Percentiles rank a stretch among this genome's conserved stretches.
Evolutionary conservation across 1,284 basidiomycete genomes (phyloP).

Genomic region (Psilocybe mexicana): DNA sequence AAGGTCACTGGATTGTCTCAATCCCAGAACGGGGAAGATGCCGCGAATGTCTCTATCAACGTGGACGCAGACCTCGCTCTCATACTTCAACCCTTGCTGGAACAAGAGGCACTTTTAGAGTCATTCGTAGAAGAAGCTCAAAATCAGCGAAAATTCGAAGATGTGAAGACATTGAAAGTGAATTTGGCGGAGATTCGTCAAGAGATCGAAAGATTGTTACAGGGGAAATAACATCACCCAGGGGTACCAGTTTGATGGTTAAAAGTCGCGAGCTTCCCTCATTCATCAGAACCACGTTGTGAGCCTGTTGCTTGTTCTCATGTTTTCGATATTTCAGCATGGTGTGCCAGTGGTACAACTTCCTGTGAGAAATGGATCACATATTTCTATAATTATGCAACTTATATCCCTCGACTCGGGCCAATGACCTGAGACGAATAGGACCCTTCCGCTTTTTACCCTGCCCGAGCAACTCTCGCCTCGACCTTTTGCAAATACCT

Average conservation of each 20-base stretch:
- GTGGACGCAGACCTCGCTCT: conserved; percentile 70
- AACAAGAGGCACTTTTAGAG: conserved; percentile 89
- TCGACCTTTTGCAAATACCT: not conserved
- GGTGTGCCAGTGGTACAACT: not conserved
- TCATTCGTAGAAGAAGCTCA: conserved; percentile 82
- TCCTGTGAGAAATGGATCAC: conserved; percentile 1
- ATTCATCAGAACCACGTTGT: conserved; percentile 1
- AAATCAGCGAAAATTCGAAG: conserved; percentile 86
- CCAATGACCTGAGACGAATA: not conserved
- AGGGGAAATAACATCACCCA: conserved; percentile 25
- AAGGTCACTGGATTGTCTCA: conserved; percentile 8
- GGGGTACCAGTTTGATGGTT: conserved; percentile 1
- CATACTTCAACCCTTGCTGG: conserved; percentile 80
- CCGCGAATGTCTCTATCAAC: conserved; percentile 42
- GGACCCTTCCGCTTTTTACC: not conserved
- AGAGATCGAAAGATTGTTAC: conserved; percentile 75
- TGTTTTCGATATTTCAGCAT: not conserved
- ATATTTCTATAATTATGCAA: conserved; percentile 1
- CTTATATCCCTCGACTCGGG: conserved; percentile 5
- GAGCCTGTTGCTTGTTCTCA: not conserved
- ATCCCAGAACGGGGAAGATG: conserved; percentile 42
- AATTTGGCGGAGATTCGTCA: conserved; percentile 78
- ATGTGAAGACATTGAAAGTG: conserved; percentile 73
- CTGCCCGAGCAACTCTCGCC: not conserved
- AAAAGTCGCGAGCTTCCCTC: conserved; percentile 1